These are phyloP conservation scores for Zygnema circumcarinatum DNA, from an alignment of 139 green algal species.

Conservation along the genomic window DNA sequence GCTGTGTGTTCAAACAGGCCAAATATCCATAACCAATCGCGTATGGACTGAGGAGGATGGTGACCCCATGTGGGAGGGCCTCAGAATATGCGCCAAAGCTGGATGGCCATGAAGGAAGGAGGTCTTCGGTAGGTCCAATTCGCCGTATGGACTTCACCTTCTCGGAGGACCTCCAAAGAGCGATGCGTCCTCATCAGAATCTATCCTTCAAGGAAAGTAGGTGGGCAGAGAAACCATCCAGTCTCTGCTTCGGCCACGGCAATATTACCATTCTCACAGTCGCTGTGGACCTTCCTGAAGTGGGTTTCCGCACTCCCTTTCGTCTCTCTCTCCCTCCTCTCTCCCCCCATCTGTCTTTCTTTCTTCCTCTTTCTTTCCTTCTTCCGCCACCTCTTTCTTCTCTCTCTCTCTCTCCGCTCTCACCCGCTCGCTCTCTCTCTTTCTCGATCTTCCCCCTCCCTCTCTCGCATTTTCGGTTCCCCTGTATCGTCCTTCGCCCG, in stretches of 20 bases:
- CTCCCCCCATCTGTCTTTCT: too few relatives aligned
- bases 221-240: constrained; percentile 36
- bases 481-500: background rate
- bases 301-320: constrained; percentile 16
- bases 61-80: too few relatives aligned
- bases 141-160: background rate
- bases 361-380: too few relatives aligned
- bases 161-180: background rate
- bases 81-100: background rate
- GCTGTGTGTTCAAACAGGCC: too few relatives aligned
- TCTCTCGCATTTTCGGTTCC: too few relatives aligned
- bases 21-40: too few relatives aligned
- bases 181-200: background rate
- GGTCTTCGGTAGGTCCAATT: background rate
- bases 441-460: too few relatives aligned
- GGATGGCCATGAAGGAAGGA: background rate
- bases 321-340: too few relatives aligned
- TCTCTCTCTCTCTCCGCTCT: too few relatives aligned
- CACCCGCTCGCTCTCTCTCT: too few relatives aligned
- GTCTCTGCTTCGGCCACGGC: constrained; percentile 53
- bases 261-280: constrained; percentile 53
- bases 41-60: too few relatives aligned
- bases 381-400: too few relatives aligned
- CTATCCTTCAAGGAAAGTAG: background rate
- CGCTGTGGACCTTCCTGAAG: constrained; percentile 38